Evolutionary conservation across 176 grass and related monocot genomes (phyloP), one percentile per base, ranked within the genome.

Genomic region (Zoysia pacifica): DNA sequence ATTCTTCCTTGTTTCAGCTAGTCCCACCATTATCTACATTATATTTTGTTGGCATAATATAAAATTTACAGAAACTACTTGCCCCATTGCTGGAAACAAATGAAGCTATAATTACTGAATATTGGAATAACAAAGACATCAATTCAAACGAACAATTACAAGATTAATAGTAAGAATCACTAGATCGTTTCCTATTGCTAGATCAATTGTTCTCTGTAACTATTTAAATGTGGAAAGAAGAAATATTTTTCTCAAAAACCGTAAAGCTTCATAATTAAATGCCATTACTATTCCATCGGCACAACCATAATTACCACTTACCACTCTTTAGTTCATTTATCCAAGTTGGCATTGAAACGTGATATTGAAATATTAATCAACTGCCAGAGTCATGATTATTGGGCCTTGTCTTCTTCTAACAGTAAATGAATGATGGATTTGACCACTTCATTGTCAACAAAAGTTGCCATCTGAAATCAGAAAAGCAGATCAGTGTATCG

Each of bases 341-440:
- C 49, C 58, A 62, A 71, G 59, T 45, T 68, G 5, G 44, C 45
- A 11, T 48, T 79, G 49, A 19, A 83, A 18, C 58, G 63, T 76
- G 74, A 74, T 5, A 51, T 19, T 18, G 19, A 56, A 74, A 60
- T 69, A 88, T 48, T 41, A 56, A 64, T 51, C 35, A 40, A 86
- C 73, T 91, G 77, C 85, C 16, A 65, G 69, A 43, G 18, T 82
- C 65, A 88, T 55, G 89, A 72, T 90, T 85, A 68, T 53, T 80
- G 87, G 59, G 78, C 80, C 76, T 91, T 94, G n/a, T 94, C 90
- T 94, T 98, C 95, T 86, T 93, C 95, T 78, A 94, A 79, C 54
- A 98, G 61, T 83, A 98, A 89, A 79, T 98, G 88, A 83, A 98
- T 86, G 63, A 98, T 94, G 61, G 92, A 98, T 68, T 81, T 94